A percentile compares a stretch with the other conserved stretches of the same genome.
Evolutionary conservation across 352 stramenopile genomes (phyloP).

Genomic region (Peronospora destructor): DNA sequence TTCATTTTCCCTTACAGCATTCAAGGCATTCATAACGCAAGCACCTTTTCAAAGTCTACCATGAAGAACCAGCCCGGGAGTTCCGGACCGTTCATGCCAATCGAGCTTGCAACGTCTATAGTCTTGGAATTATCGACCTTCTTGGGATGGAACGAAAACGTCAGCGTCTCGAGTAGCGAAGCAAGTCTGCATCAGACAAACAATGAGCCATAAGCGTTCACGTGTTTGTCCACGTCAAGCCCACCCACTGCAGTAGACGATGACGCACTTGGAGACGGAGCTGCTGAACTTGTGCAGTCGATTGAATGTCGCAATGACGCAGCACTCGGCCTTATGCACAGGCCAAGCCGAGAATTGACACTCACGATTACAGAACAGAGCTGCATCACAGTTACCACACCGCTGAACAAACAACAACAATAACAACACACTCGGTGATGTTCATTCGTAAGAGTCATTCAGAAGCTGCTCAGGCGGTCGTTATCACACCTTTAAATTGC

Average conservation of each 20-base stretch:
- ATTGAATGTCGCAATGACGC: constrained; percentile 48
- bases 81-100: constrained; percentile 33
- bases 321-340: constrained; percentile 53
- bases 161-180: constrained; percentile 34
- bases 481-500: constrained; percentile 36
- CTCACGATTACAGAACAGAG: constrained; percentile 56
- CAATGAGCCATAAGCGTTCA: background rate
- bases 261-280: constrained; percentile 15
- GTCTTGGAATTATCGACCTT: constrained; percentile 30
- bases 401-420: constrained; percentile 25
- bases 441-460: background rate
- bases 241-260: background rate
- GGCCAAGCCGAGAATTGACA: constrained; percentile 58
- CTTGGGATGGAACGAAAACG: constrained; percentile 34
- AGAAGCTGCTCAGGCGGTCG: background rate
- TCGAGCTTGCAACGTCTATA: constrained; percentile 44
- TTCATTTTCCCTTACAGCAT: background rate
- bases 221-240: background rate
- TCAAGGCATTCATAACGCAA: background rate
- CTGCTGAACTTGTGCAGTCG: constrained; percentile 14
- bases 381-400: constrained; percentile 49
- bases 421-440: background rate
- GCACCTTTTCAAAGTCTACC: constrained; percentile 44
- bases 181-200: constrained; percentile 26
- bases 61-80: constrained; percentile 70